Evolutionary conservation across 805 yeast genomes (phyloP).

Genomic region (Metschnikowia koreensis): DNA sequence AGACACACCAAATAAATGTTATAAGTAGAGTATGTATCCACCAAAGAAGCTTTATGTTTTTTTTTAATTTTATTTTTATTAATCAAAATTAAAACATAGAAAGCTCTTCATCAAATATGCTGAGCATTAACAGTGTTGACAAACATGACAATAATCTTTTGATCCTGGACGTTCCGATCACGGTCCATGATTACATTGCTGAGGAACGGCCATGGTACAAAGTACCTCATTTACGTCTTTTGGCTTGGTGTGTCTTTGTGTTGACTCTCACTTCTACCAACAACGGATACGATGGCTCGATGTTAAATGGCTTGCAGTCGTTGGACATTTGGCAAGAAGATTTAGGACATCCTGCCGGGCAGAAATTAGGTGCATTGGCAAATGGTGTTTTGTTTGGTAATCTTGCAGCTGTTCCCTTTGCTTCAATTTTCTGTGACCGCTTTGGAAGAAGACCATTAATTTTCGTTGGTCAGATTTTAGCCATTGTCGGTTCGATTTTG

Average conservation of each 20-base stretch:
- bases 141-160: slow-evolving; percentile 1
- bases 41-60: neutral
- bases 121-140: slow-evolving; percentile 4
- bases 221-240: slow-evolving; percentile 36
- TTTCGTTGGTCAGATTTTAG: slow-evolving; percentile 25
- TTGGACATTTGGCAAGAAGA: slow-evolving; percentile 39
- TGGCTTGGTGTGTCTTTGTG: slow-evolving; percentile 39
- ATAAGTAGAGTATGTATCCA: neutral
- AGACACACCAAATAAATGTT: neutral
- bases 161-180: slow-evolving; percentile 1
- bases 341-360: slow-evolving; percentile 27
- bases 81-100: neutral
- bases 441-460: slow-evolving; percentile 41
- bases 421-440: slow-evolving; percentile 28
- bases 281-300: slow-evolving; percentile 28
- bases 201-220: slow-evolving; percentile 28
- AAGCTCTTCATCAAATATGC: neutral
- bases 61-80: neutral
- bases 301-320: slow-evolving; percentile 52
- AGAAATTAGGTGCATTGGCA: slow-evolving; percentile 23
- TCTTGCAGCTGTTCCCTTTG: slow-evolving; percentile 25
- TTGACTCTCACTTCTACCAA: slow-evolving; percentile 48
- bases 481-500: slow-evolving; percentile 35
- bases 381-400: slow-evolving; percentile 36
- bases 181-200: slow-evolving; percentile 14